Conservation (phyloP, 2,329 filamentous ascomycete species). For the Ophiosphaerella korrae region DNA sequence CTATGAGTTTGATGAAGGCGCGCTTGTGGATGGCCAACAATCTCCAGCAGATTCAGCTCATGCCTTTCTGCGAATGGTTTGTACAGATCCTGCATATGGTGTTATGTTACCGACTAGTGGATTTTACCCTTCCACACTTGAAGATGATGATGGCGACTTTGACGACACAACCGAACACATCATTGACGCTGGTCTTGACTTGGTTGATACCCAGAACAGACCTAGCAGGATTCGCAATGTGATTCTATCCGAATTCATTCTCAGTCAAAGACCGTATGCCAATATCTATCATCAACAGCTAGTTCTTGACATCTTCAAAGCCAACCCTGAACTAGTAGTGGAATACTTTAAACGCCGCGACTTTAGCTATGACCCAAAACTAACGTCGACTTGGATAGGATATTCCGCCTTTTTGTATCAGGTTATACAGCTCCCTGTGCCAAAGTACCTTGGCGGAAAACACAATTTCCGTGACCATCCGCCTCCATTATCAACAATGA, state of each 20-base stretch:
- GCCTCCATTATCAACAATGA: slow-evolving; percentile 76
- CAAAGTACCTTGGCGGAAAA: slow-evolving; percentile 71
- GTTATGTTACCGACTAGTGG: slow-evolving; percentile 77
- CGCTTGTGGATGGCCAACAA: slow-evolving; percentile 55
- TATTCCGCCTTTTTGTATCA: slow-evolving; percentile 89
- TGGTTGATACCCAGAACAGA: slow-evolving; percentile 71
- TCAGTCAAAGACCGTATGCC: slow-evolving; percentile 81
- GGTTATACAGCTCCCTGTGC: slow-evolving; percentile 75
- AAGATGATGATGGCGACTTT: slow-evolving; percentile 56
- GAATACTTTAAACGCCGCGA: slow-evolving; percentile 82
- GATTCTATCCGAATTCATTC: slow-evolving; percentile 76
- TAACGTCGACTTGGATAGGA: slow-evolving; percentile 92
- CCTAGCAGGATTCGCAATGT: slow-evolving; percentile 78
- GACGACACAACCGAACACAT: slow-evolving; percentile 53
- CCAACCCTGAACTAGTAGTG: slow-evolving; percentile 83
- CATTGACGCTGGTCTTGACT: slow-evolving; percentile 71
- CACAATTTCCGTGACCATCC: slow-evolving; percentile 68
- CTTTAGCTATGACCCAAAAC: slow-evolving; percentile 88
- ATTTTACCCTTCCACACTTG: slow-evolving; percentile 77
- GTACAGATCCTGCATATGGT: slow-evolving; percentile 74
- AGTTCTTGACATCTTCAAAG: slow-evolving; percentile 76
- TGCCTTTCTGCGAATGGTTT: slow-evolving; percentile 74
- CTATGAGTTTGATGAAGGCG: slow-evolving; percentile 50
- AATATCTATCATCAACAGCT: slow-evolving; percentile 82
- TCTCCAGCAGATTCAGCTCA: slow-evolving; percentile 73